Evolutionary conservation across 805 yeast genomes (phyloP), one percentile per base, ranked within the genome.

Genomic region (Kuraishia piskuri): DNA sequence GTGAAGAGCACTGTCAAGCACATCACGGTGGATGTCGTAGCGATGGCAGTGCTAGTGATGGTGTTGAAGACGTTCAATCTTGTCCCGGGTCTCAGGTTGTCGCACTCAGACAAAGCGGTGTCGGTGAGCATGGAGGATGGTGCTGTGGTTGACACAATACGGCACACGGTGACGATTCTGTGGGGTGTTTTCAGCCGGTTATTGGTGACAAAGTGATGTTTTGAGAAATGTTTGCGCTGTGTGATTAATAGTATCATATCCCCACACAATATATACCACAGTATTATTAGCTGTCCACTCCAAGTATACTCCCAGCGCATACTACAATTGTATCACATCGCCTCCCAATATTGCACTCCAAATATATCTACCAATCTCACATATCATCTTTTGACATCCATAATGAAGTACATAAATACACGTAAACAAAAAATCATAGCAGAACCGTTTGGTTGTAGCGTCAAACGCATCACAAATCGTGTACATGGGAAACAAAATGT

Each of bases 21-120:
- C 23, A 60, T 57, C 1, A 58, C 61, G 3, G 55, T 61, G 21
- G 65, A 64, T 52, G 58, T 64, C 14, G 23, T 58, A 36, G 52
- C 59, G 10, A 46, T 63, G 7, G 44, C 61, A 7, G 44, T 61
- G 1, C 50, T 56, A 14, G 31, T 59, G 12, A 51, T 58, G 2
- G 45, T 64, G 17, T 25, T 63, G 22, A 58, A 53, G 49, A 24
- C 36, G 36, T 47, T 26, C 17, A 47, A 23, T n/a, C 25, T 47
- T 12, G 31, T 47, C 17, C 49, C 49, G 5, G 31, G 31, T 22
- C 17, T 47, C 26, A 47, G 14, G 17, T 5, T 31, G 17, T 31
- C 40, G 4, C 40, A n/a, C 17, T 8, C 17, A 7, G 40, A 31
- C 17, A 12, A 14, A 12, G 40, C 40, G 14, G 9, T 31, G 3